Evolutionary conservation across 2,329 filamentous ascomycete genomes (phyloP), one percentile per base, ranked within the genome.

Genomic region (Rhynchosporium graminicola): DNA sequence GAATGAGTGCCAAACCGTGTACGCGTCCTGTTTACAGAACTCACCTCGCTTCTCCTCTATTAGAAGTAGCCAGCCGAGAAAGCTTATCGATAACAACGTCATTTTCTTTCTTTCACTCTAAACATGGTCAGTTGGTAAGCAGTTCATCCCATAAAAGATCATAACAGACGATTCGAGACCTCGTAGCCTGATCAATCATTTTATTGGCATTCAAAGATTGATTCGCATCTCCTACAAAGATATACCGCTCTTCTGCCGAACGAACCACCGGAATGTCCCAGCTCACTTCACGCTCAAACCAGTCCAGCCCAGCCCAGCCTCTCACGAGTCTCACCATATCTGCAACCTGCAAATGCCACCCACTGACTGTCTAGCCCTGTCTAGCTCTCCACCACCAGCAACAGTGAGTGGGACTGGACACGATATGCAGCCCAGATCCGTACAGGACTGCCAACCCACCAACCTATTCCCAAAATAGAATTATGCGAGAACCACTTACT

Each of bases 41-140:
- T 20, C 20, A 20, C 29, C 3, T 52, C 43, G 43, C 43, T 46
- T 46, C 15, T 40, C 50, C 7, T 20, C 20, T 20, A 20, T 20
- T 20, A 20, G 1, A 20, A 20, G 20, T 20, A 20, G 12, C 10
- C 51, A 54, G 12, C 51, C 51, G 51, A 54, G 51, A 54, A 54
- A 54, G 51, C 51, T 54, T 54, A 54, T 54, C 51, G 50, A 20
- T 26, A 8, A 54, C 51, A 36, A 54, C 20, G 36, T 42, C 51
- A 46, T n/a, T 46, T 43, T 42, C 20, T 15, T 28, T 46, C 4
- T 46, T 46, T 9, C 26, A 20, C 1, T 20, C 26, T n/a, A 3
- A 46, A 4, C 7, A 20, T 28, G 6, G 40, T 42, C n/a, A 26
- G 26, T 36, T 20, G 20, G 15, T 20, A 5, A n/a, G n/a, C 29